Evolutionary conservation across 495 filamentous ascomycete genomes (phyloP).

Genomic region (Hypomontagnella submonticulosa): DNA sequence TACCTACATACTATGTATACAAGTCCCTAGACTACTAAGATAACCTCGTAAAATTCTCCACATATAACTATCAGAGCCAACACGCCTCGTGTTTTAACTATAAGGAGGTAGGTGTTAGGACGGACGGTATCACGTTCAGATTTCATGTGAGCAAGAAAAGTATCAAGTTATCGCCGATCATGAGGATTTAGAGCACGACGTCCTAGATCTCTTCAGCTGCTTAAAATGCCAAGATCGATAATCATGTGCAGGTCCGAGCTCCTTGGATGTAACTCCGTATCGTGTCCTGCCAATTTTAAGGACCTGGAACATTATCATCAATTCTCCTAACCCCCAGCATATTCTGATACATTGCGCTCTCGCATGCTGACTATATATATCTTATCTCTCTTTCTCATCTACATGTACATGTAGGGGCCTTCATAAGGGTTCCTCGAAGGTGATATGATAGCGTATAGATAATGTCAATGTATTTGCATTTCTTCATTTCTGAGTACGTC

Average conservation of each 20-base stretch:
- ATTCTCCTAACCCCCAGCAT: slow-evolving; percentile 16
- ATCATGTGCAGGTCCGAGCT: slow-evolving; percentile 3
- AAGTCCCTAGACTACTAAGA: background rate
- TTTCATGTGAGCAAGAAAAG: too few relatives aligned
- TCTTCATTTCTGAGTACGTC: background rate
- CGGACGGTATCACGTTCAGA: too few relatives aligned
- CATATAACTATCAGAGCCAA: too few relatives aligned
- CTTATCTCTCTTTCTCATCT: background rate
- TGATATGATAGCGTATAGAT: too few relatives aligned
- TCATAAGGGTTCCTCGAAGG: too few relatives aligned
- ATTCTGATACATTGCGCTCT: slow-evolving; percentile 16
- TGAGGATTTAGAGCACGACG: background rate
- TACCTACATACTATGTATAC: background rate
- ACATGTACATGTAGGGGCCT: too few relatives aligned
- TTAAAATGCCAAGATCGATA: slow-evolving; percentile 20
- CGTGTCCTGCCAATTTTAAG: slow-evolving; percentile 28
- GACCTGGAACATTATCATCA: slow-evolving; percentile 19
- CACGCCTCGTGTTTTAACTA: too few relatives aligned
- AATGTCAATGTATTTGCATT: background rate
- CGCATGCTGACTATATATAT: background rate
- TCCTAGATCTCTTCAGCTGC: background rate
- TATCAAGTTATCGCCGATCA: too few relatives aligned
- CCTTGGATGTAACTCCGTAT: slow-evolving; percentile 6
- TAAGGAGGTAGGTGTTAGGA: too few relatives aligned
- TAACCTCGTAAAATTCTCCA: background rate